Evolutionary conservation across 1,284 basidiomycete species (phyloP).

Genomic region (Trichosporon faecale): DNA sequence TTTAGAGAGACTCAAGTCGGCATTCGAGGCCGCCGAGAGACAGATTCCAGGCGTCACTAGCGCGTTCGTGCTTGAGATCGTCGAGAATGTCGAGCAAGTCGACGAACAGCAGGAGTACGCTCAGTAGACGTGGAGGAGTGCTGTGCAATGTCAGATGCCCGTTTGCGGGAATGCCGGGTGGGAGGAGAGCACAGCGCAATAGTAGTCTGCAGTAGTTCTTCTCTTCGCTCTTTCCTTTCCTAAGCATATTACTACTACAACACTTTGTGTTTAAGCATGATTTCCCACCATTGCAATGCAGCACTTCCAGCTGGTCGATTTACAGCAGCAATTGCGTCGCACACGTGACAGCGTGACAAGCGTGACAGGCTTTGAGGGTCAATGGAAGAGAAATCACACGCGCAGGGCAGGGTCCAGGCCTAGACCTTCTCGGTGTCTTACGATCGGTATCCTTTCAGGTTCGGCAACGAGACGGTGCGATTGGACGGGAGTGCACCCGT

Average conservation of each 20-base stretch:
- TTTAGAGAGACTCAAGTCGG: constrained; percentile 75
- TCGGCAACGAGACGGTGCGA: neutral
- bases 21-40: constrained; percentile 86
- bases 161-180: neutral
- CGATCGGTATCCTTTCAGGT: neutral
- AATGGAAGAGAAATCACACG: neutral
- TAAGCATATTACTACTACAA: neutral
- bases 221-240: neutral
- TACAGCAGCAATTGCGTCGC: neutral
- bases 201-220: neutral
- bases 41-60: constrained; percentile 58
- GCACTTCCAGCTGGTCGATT: neutral
- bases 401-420: neutral
- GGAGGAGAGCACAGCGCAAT: neutral
- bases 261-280: neutral
- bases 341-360: neutral
- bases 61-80: constrained; percentile 55
- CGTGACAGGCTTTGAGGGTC: neutral
- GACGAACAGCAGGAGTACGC: constrained; percentile 34
- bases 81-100: constrained; percentile 55
- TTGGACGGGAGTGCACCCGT: neutral
- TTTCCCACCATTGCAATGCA: neutral
- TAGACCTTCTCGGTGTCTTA: neutral
- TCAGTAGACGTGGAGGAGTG: neutral
- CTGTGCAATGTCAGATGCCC: neutral